Evolutionary conservation across 164 flowering plant genomes (phyloP).

Genomic region (Buxus sempervirens): DNA sequence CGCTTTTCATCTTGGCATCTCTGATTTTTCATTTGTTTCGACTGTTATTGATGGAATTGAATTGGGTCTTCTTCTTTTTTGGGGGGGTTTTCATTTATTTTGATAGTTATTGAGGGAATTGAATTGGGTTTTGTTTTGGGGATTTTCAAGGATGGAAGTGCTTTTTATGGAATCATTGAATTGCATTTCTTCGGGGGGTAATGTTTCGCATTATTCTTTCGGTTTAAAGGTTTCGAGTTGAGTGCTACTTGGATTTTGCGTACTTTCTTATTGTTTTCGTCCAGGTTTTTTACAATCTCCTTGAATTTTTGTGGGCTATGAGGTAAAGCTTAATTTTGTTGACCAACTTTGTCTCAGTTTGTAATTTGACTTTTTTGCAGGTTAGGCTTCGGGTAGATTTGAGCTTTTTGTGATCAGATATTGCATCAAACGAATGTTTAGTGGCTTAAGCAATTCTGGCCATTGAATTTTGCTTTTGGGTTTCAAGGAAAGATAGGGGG

Average conservation of each 20-base stretch:
- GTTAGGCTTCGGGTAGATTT: not conserved
- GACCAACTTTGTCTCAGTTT: not conserved
- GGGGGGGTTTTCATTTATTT: not conserved
- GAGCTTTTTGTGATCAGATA: not conserved
- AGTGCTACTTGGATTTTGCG: too few relatives aligned
- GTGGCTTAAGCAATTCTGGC: not conserved
- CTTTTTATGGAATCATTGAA: too few relatives aligned
- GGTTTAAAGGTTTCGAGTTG: not conserved
- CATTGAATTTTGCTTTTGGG: not conserved
- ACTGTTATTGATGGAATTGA: conserved; percentile 7
- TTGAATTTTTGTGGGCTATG: not conserved
- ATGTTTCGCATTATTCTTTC: not conserved
- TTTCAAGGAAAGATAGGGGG: not conserved
- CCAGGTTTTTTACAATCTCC: not conserved
- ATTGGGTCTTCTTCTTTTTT: not conserved
- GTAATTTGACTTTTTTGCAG: not conserved
- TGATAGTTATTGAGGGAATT: not conserved
- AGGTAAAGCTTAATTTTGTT: not conserved
- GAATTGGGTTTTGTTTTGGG: not conserved
- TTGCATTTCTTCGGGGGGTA: too few relatives aligned
- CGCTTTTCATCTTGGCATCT: conserved; percentile 1
- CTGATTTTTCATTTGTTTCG: conserved; percentile 1
- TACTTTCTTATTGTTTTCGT: too few relatives aligned
- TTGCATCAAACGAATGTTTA: not conserved
- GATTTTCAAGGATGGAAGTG: not conserved